Evolutionary conservation across 208 protist species (phyloP), one percentile per base, ranked within the genome.

Genomic region (Phytomonas serpens): DNA sequence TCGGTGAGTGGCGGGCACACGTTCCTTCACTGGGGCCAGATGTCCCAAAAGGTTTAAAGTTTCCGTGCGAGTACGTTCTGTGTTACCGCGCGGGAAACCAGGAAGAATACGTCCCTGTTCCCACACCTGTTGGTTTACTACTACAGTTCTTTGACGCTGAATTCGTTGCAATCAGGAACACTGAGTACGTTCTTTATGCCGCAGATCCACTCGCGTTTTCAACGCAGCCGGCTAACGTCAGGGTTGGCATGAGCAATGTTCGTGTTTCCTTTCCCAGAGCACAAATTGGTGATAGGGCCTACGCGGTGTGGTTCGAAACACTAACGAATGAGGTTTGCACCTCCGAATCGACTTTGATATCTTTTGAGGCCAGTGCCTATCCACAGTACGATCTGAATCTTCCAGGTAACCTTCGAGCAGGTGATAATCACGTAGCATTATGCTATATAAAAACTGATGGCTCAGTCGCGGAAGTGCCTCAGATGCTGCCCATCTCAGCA

Each of bases 391-490:
- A 40, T 1, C 78, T 96, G 52, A 85, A 72, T 67, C 75, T 96
- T 34, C 76, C 89, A 7, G 72, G 78, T 30, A 65, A 72, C 23
- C 69, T 83, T 7, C 34, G 68, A 19, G 67, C 72, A 2, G 74
- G 72, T 32, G 78, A 63, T 40, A 72, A 31, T 63, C 84, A 80
- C 66, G 71, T 81, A 40, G 91, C 89, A 2, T 73, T 95, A 64
- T 97, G 92, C 79, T 93, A 94, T 80, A 83, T 86, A 34, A 78
- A 81, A 52, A 66, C 75, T 6, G 71, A 71, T 16, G 88, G 80
- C 32, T 93, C 89, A 7, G 89, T 95, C 29, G 92, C 92, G 0
- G 89, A 97, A 76, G 86, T 97, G 65, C 88, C 89, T 62, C 80
- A 93, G 82, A 77, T 86, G 32, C 72, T 95, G n/a, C 57, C 61